These are phyloP conservation scores for Labyrinthula sp. DNA, from an alignment of 352 stramenopile species.

Conservation along the genomic window DNA sequence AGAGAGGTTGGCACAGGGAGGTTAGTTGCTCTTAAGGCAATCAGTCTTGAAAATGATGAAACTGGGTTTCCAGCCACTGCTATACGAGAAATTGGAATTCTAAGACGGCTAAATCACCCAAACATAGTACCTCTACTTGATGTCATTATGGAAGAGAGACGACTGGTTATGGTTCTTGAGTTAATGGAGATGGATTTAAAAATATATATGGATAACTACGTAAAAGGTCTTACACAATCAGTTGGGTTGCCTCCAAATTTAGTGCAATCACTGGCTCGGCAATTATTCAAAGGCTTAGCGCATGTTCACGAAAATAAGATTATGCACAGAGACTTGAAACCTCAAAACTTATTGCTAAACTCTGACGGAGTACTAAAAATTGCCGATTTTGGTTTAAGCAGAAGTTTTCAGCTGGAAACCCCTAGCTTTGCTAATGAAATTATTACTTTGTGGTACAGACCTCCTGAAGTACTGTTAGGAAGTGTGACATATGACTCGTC, in stretches of 20 bases:
- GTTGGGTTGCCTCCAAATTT: constrained; percentile 56
- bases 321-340: constrained; percentile 90
- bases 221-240: constrained; percentile 19
- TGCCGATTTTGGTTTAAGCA: constrained; percentile 97
- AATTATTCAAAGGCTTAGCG: constrained; percentile 88
- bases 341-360: constrained; percentile 93
- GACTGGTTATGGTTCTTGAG: constrained; percentile 96
- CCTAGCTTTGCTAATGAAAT: constrained; percentile 91
- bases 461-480: constrained; percentile 67
- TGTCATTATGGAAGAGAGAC: constrained; percentile 93
- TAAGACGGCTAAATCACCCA: constrained; percentile 86
- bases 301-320: constrained; percentile 95
- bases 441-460: constrained; percentile 80
- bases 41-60: constrained; percentile 82
- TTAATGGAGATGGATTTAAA: constrained; percentile 99
- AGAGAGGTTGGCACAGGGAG: constrained; percentile 77
- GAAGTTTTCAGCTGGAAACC: constrained; percentile 96
- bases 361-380: constrained; percentile 91
- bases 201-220: constrained; percentile 87
- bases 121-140: constrained; percentile 97
- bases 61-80: constrained; percentile 58
- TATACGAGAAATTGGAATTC: constrained; percentile 50
- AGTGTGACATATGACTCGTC: constrained; percentile 43
- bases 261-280: no score
- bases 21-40: constrained; percentile 99